phyloP scores from a whole-genome alignment of 805 yeast genomes.

The Hemisphaericaspora nanyangensis region DNA sequence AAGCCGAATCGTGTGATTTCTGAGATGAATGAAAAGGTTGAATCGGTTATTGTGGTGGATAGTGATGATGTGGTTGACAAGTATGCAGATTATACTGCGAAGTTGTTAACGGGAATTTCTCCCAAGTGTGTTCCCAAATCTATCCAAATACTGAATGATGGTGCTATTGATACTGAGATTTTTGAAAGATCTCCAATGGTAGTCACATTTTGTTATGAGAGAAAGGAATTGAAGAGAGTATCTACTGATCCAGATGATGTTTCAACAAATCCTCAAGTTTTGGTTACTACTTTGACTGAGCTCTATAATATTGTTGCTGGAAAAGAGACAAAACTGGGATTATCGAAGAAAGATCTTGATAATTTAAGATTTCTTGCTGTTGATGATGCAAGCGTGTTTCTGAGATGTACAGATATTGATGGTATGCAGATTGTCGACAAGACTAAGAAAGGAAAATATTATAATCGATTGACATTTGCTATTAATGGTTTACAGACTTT shows the following conservation, averaged over 20 bases:
- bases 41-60: conserved; percentile 23
- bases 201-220: conserved; percentile 11
- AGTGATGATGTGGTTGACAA: conserved; percentile 17
- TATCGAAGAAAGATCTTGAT: conserved; percentile 4
- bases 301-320: conserved; percentile 10
- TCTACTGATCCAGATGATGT: conserved; percentile 2
- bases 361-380: conserved; percentile 17
- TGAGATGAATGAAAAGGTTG: conserved; percentile 8
- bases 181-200: conserved; percentile 15
- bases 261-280: conserved; percentile 14
- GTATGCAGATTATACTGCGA: conserved; percentile 10
- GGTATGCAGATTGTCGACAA: conserved; percentile 5
- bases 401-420: conserved; percentile 12
- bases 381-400: conserved; percentile 18
- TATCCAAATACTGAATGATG: conserved; percentile 5
- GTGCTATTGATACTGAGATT: conserved; percentile 3
- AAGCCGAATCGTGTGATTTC: conserved; percentile 15
- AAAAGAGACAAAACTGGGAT: neutral
- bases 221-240: conserved; percentile 1
- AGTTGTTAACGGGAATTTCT: conserved; percentile 16
- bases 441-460: conserved; percentile 13
- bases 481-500: conserved; percentile 12
- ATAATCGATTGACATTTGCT: conserved; percentile 10
- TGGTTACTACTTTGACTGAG: conserved; percentile 15
- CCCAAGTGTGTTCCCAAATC: conserved; percentile 18